Conservation (phyloP, 2,329 filamentous ascomycete species). For the Cordyceps farinosa region DNA sequence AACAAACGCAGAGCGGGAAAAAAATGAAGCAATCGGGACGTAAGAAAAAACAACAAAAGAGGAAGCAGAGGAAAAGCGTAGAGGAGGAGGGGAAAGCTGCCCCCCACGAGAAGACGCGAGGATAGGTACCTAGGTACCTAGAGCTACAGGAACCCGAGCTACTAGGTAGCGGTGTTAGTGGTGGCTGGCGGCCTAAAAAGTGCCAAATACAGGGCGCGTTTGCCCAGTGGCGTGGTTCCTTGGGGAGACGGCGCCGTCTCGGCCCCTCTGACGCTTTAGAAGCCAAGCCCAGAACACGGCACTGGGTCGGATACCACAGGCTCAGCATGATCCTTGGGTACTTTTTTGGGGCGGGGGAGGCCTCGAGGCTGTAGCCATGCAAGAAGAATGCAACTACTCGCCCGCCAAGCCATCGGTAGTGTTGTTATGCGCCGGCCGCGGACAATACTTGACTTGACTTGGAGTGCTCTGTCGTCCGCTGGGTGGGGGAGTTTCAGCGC, state of each 20-base stretch:
- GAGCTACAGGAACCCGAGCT: no score
- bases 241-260: background rate
- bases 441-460: background rate
- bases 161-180: background rate
- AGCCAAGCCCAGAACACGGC: background rate
- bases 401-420: background rate
- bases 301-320: background rate
- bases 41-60: background rate
- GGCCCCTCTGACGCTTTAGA: background rate
- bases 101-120: background rate
- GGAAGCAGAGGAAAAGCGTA: background rate
- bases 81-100: constrained; percentile 10
- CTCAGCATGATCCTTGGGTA: constrained; percentile 5
- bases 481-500: constrained; percentile 11
- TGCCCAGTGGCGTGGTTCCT: background rate
- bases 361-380: constrained; percentile 13
- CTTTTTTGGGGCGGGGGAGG: background rate
- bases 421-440: no score
- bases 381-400: background rate
- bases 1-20: background rate
- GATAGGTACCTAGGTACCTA: background rate
- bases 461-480: background rate
- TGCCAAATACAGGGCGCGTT: background rate
- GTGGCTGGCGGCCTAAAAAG: background rate
- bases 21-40: background rate